phyloP scores from a whole-genome alignment of 2,329 filamentous ascomycete species.

The Aureobasidium sp. region DNA sequence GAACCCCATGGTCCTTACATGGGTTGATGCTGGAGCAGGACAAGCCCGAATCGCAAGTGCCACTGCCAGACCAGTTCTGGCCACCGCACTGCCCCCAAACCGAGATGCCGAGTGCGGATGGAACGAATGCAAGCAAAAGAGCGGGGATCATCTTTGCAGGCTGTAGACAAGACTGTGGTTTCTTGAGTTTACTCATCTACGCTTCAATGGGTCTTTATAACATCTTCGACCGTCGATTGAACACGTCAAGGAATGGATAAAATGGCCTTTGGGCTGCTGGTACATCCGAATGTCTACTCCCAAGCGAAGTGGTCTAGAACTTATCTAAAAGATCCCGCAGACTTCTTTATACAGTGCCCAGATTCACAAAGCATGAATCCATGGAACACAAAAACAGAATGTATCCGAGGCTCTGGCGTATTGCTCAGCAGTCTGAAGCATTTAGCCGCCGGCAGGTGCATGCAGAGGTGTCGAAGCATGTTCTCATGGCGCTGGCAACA shows the following conservation, averaged over 20 bases:
- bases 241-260: neutral
- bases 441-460: neutral
- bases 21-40: constrained; percentile 17
- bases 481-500: neutral
- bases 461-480: neutral
- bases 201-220: neutral
- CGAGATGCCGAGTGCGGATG: constrained; percentile 15
- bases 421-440: neutral
- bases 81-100: constrained; percentile 17
- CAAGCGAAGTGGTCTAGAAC: constrained; percentile 3
- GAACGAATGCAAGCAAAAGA: constrained; percentile 13
- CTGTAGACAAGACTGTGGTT: neutral
- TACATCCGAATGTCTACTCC: neutral
- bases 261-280: neutral
- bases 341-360: neutral
- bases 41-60: constrained; percentile 17
- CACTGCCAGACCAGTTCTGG: constrained; percentile 14
- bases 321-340: neutral
- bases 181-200: neutral
- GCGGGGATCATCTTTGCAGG: neutral
- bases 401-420: neutral
- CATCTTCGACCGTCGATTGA: neutral
- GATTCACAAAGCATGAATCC: neutral
- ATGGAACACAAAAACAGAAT: neutral
- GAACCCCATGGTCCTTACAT: constrained; percentile 10